A percentile compares a stretch with the other conserved stretches of the same genome.
Conservation (phyloP, 306 rosid species). For the Gleditsia sinensis region DNA sequence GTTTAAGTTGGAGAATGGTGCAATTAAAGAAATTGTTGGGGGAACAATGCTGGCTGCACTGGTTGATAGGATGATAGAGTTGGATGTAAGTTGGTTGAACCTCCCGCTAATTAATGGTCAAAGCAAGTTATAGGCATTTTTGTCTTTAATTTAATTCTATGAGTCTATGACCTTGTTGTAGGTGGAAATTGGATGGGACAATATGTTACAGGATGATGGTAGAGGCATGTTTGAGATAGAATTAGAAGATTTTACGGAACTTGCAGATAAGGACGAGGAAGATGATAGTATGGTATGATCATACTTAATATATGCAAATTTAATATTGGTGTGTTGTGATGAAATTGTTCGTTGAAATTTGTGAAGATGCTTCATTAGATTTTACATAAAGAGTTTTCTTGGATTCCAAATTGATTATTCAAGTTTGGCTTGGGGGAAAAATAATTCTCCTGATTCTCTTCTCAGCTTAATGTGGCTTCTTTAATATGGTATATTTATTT, state of each 20-base stretch:
- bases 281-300: conserved; percentile 64
- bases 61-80: conserved; percentile 77
- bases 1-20: conserved; percentile 77
- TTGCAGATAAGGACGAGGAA: conserved; percentile 47
- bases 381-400: too few relatives aligned
- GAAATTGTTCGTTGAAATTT: not conserved
- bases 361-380: not conserved
- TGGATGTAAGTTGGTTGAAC: conserved; percentile 69
- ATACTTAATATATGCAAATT: conserved; percentile 13
- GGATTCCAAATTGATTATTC: not conserved
- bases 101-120: not conserved
- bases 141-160: not conserved
- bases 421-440: not conserved
- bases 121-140: not conserved
- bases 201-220: conserved; percentile 57
- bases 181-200: conserved; percentile 87
- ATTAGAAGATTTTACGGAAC: conserved; percentile 54
- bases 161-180: conserved; percentile 41
- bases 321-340: conserved; percentile 1
- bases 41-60: conserved; percentile 64
- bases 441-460: not conserved
- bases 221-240: conserved; percentile 84
- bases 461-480: too few relatives aligned
- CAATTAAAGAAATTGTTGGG: conserved; percentile 69
- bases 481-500: too few relatives aligned